Evolutionary conservation across 129 eudicot genomes (phyloP), one percentile per base, ranked within the genome.

Genomic region (Calendula officinalis): DNA sequence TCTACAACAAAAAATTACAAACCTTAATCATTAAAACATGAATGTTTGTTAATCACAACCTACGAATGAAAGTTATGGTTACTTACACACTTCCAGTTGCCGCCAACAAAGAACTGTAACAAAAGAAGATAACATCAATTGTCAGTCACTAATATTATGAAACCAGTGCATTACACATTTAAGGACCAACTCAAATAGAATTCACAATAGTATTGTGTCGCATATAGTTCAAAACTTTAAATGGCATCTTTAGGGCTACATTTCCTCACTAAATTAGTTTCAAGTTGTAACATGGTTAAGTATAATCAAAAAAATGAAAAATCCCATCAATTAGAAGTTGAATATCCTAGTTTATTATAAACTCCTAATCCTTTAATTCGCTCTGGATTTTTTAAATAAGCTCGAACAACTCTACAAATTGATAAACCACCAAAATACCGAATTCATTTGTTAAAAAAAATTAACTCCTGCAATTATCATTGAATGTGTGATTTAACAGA

Each of bases 61-160:
- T 22, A 22, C 2, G 30, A 68, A 38, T 44, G 32, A 51, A 53
- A 32, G 32, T 56, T 11, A 62, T 7, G 42, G 57, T 57, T 70
- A 81, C 96, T 88, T 92, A 92, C 98, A 81, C 98, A 91, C 75
- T 91, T 91, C 98, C 98, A 88, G 83, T 91, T 91, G 76, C 98
- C 98, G 8, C 98, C 96, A 71, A 91, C 96, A 61, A 91, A 91
- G 91, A 91, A 88, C 98, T 91, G 96, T 75, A 82, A 62, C 35
- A 67, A 57, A 69, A 74, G 42, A 38, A 45, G n/a, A 55, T 3
- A 55, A 38, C 17, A 64, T 17, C 54, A 60, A 56, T 34, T 15
- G 49, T 59, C 40, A 74, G 72, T 45, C 33, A 49, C 4, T 16
- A 53, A 43, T 34, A 44, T 14, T 14, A 70, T 66, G 27, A 59